Evolutionary conservation across 768 basidiomycete genomes (phyloP), one percentile per base, ranked within the genome.

Genomic region (Terana coerulea): DNA sequence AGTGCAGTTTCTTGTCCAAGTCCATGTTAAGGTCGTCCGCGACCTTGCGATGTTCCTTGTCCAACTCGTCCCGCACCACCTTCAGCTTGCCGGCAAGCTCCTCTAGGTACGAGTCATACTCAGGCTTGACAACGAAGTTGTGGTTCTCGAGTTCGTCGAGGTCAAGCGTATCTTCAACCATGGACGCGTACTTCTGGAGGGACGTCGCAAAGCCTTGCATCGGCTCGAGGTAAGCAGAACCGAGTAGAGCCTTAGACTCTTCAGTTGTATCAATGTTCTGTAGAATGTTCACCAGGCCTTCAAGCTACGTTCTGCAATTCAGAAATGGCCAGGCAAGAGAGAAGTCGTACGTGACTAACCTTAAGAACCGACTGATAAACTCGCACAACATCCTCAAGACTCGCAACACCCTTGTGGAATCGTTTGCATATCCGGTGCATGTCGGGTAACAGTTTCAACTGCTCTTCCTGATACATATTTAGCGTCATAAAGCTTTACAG

Each of bases 101-200:
- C 52, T 85, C 80, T 15, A 98, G 75, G 15, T 76, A 74, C 5
- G 79, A 77, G 62, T 98, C 92, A 57, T 95, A 95, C 48, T 93
- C 91, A 0, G 95, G 85, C 61, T 91, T 92, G 62, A 99, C 94
- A 15, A 93, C 85, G 61, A 87, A 93, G 59, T 87, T 88, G 67
- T 98, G 92, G 12, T 78, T 77, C 26, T 89, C 85, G 5, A 97
- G 77, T 51, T 95, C 83, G 19, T 84, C 82, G 15, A 98, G 80
- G 61, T 99, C 97, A 36, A 99, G 80, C 0, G 97, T 98, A 55
- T 91, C 84, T 65, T 98, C 93, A 2, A 98, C 95, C 90, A 98
- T 95, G 54, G 94, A 90, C 2, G 79, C 75, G 60, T 94, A 95
- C 62, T 91, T 91, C 11, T 74, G 75, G 4, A 98, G 78, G 45